Evolutionary conservation across 2,329 filamentous ascomycete species (phyloP).

Genomic region (Fusarium sp.): DNA sequence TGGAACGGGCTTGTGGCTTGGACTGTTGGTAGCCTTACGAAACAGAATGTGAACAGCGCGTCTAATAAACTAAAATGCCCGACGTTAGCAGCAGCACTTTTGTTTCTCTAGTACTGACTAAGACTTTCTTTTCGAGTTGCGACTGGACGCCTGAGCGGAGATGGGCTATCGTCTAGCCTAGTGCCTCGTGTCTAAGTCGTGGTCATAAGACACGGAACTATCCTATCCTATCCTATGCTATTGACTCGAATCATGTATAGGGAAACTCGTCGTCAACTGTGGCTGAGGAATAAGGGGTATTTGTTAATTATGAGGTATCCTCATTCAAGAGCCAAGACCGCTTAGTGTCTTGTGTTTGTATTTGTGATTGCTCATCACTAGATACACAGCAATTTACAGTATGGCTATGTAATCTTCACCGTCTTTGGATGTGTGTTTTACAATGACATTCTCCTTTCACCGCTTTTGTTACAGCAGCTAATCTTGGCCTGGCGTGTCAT

Average conservation of each 20-base stretch:
- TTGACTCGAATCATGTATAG: not conserved
- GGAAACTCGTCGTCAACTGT: not conserved
- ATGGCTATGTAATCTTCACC: too few species aligned
- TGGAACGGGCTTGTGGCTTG: conserved; percentile 23
- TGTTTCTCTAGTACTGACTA: conserved; percentile 12
- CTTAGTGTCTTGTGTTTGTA: not conserved
- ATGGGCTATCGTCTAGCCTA: conserved; percentile 6
- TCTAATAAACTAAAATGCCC: conserved; percentile 15
- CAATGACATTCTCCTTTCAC: conserved; percentile 29
- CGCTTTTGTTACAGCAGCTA: conserved; percentile 15
- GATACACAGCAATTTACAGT: not conserved
- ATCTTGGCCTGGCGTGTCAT: not conserved
- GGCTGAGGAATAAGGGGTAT: conserved; percentile 14
- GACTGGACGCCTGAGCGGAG: conserved; percentile 27
- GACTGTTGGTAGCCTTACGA: not conserved
- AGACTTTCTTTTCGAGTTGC: not conserved
- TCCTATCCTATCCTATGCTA: not conserved
- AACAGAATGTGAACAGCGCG: conserved; percentile 26
- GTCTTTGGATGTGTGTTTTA: conserved; percentile 11
- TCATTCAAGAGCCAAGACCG: not conserved
- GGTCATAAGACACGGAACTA: conserved; percentile 22
- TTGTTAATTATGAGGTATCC: not conserved
- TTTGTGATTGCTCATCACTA: conserved; percentile 13
- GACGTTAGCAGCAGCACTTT: conserved; percentile 18
- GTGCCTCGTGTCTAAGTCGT: conserved; percentile 1